phyloP scores from a whole-genome alignment of 306 rosid genomes.

The Boehmeria nivea region DNA sequence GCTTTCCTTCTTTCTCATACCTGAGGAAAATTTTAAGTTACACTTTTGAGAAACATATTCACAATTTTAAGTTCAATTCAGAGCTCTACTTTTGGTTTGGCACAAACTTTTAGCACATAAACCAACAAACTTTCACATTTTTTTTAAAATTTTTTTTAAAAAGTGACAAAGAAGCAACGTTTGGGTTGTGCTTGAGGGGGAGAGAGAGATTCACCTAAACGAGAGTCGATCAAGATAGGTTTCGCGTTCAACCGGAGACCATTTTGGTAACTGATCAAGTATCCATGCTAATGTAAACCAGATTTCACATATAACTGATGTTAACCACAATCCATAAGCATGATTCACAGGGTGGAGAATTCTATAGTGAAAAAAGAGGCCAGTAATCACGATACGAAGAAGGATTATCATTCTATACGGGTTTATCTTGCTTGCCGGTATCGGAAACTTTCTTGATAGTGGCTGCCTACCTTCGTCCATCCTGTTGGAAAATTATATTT shows the following conservation, averaged over 20 bases:
- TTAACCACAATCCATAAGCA: not conserved
- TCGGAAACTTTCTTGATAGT: slow-evolving; percentile 2
- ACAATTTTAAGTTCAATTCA: no score
- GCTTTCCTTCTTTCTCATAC: slow-evolving; percentile 87
- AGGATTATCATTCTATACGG: not conserved
- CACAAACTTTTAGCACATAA: no score
- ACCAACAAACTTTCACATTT: no score
- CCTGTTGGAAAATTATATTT: no score
- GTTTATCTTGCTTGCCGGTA: not conserved
- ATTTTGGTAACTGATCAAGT: not conserved
- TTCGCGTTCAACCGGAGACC: not conserved
- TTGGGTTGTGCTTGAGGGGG: no score
- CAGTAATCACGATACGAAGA: not conserved
- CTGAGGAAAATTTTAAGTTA: no score
- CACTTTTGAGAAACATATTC: no score
- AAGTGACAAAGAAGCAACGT: no score
- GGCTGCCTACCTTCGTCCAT: slow-evolving; percentile 79
- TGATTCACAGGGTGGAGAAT: not conserved
- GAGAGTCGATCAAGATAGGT: not conserved
- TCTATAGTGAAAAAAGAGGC: not conserved
- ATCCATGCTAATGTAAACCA: not conserved
- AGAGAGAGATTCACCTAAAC: not conserved
- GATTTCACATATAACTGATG: not conserved
- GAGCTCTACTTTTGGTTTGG: no score
- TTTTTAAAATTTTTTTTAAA: no score